Base-by-base conservation (phyloP, 2,329 filamentous ascomycete species). In the Furcasterigmium furcatum region DNA sequence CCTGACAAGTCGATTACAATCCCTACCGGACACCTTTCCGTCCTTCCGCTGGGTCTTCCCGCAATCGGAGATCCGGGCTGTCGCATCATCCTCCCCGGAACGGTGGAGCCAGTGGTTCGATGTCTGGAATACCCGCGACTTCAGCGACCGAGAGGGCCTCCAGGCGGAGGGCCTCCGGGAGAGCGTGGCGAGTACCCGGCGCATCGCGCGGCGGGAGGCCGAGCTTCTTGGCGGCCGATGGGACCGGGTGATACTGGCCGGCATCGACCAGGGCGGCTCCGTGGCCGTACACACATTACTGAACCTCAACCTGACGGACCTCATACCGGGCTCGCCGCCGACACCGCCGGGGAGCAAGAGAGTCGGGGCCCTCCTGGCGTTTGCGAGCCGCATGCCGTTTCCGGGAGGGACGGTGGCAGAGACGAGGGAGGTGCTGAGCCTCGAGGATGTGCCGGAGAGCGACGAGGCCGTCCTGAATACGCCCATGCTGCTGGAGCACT, bases 31-130 rank as follows among this genome's bases (percentile, higher is more conserved):
- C 4, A 53, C 58, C 9, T 70, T 76, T 29, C 72, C 74, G 5
- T 64, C 66, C 5, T 64, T 76, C 52, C 66, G 69, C 44, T 77
- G 72, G 68, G 71, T 78, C 7, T 78, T 77, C 44, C 73, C 73
- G 9, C 63, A 67, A 43, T 70, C 73, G 2, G 65, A 66, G 10
- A 19, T 55, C 29, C 55, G 58, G 43, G 34, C 57, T 41, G 53
- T 58, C 38, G 59, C 63, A 44, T 47, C 43, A 5, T 48, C 44
- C 13, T 51, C 50, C 8, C 3, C 24, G 14, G 38, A 41, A 9
- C 36, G 21, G 13, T 22, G 22, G 45, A 62, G 66, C 9, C 71
- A 76, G 52, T 79, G 74, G 76, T 79, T 78, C 54, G 74, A 79
- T 53, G 64, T 76, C 29, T 72, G 65, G 61, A 70, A 72, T 41